Evolutionary conservation across 208 protist species (phyloP), one percentile per base, ranked within the genome.

Genomic region (Trypanosoma congolense): DNA sequence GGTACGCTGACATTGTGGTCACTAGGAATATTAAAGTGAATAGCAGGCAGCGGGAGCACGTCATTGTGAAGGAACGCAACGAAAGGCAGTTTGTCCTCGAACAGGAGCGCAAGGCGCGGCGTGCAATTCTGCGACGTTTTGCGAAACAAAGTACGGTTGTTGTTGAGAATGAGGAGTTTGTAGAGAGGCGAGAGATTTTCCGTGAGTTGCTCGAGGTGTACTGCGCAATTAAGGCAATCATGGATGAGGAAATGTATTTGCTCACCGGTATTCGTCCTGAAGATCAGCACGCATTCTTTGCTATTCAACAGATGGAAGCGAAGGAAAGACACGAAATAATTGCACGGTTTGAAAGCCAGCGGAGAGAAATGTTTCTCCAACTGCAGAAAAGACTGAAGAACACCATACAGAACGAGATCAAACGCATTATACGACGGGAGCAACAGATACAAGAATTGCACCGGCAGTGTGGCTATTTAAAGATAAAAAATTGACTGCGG

Each of bases 121-220:
- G 44, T 16, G 22, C 5, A 19, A 36, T 48, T 25, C 21, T 50
- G 2, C 2, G 4, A 4, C 6, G 4, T 36, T 54, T 63, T 19
- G 42, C 29, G 8, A 18, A 52, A 10, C 14, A 28, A 8, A 18
- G 14, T 8, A 18, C 61, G 9, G 41, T 54, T 21, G 22, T 59
- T 0, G 8, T 52, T 38, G 18, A 50, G 12, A 62, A 72, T 48
- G 40, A 41, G 0, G 74, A 80, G 54, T 80, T 73, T 46, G 24
- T 41, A 26, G 30, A 31, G 21, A 53, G 74, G 29, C 36, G 55
- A 10, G 21, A 28, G 6, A 63, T 81, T 35, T 81, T 72, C 58
- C 51, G 65, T 18, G 53, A 57, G 16, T 38, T 26, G 19, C 14
- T 68, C 16, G 25, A 19, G 9, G 58, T 63, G 28, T 56, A 58